A percentile compares a stretch with the other conserved stretches of the same genome.
Conservation (phyloP, 768 basidiomycete species). For the Amanita jacksonii region DNA sequence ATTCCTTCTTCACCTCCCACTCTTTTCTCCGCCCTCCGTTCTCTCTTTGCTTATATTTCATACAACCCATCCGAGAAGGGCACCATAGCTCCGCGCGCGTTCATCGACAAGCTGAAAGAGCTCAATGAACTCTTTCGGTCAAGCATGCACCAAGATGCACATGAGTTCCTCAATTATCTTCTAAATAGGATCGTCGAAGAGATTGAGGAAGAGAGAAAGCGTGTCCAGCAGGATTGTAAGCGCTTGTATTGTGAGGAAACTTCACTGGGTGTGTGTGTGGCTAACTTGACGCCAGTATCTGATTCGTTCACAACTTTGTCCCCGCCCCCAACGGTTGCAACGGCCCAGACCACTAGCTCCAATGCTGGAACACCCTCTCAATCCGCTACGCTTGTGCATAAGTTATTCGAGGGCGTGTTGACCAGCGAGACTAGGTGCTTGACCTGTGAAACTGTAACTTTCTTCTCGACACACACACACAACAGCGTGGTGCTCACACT, state of each 20-base stretch:
- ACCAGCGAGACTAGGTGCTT: slow-evolving; percentile 98
- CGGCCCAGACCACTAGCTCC: slow-evolving; percentile 31
- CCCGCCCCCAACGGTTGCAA: slow-evolving; percentile 30
- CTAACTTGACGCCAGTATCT: slow-evolving; percentile 35
- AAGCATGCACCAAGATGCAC: slow-evolving; percentile 95
- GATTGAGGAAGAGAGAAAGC: slow-evolving; percentile 63
- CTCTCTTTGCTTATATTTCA: slow-evolving; percentile 82
- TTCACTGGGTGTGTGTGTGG: too few relatives aligned
- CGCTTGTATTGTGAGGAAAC: slow-evolving; percentile 12
- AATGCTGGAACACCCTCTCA: slow-evolving; percentile 37
- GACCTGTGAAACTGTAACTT: slow-evolving; percentile 85
- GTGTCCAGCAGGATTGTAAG: slow-evolving; percentile 47
- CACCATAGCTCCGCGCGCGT: slow-evolving; percentile 79
- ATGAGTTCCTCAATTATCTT: slow-evolving; percentile 94
- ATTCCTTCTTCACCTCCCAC: slow-evolving; percentile 58
- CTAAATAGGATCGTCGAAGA: slow-evolving; percentile 93
- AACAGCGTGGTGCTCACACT: slow-evolving; percentile 9
- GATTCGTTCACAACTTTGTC: slow-evolving; percentile 45
- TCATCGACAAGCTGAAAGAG: slow-evolving; percentile 90
- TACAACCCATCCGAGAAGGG: slow-evolving; percentile 71
- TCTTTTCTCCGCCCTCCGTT: slow-evolving; percentile 86
- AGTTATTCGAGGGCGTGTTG: slow-evolving; percentile 84
- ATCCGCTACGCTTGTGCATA: slow-evolving; percentile 75
- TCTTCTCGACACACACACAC: slow-evolving; percentile 6
- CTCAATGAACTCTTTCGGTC: slow-evolving; percentile 87